These are phyloP conservation scores for Byssoonygena ceratinophila DNA, from an alignment of 2,329 filamentous ascomycete genomes.

Conservation along the genomic window DNA sequence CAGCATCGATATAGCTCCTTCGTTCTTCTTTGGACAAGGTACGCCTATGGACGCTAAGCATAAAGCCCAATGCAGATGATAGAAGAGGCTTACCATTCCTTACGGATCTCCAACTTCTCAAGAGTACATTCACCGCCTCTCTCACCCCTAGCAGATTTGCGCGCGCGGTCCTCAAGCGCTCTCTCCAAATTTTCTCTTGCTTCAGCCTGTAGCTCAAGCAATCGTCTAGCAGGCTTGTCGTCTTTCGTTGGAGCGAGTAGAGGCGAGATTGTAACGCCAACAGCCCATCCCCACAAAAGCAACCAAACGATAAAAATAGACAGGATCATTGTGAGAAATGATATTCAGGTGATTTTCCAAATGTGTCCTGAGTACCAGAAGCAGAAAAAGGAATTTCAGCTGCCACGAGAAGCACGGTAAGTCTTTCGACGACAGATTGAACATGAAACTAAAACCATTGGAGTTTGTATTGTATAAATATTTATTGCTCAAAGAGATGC, in stretches of 20 bases:
- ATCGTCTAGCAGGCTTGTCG: slow-evolving; percentile 2
- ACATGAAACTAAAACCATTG: too few relatives aligned
- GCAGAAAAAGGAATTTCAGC: neutral
- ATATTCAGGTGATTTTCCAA: neutral
- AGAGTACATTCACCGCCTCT: slow-evolving; percentile 2
- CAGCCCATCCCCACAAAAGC: neutral
- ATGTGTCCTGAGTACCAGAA: neutral
- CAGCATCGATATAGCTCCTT: slow-evolving; percentile 16
- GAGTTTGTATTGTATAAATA: too few relatives aligned
- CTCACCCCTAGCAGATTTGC: neutral
- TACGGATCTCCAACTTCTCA: slow-evolving; percentile 13
- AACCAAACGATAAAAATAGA: neutral
- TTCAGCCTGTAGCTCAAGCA: slow-evolving; percentile 13
- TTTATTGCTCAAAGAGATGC: too few relatives aligned
- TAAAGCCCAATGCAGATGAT: neutral
- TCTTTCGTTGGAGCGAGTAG: slow-evolving; percentile 6
- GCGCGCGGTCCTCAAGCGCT: slow-evolving; percentile 2
- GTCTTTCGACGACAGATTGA: too few relatives aligned
- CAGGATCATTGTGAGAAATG: neutral
- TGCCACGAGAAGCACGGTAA: neutral
- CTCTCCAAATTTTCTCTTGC: slow-evolving; percentile 10
- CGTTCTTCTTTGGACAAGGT: slow-evolving; percentile 15
- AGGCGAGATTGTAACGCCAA: neutral
- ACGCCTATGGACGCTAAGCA: slow-evolving; percentile 10
- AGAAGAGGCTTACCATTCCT: slow-evolving; percentile 13